Percentiles rank a stretch among this genome's conserved stretches.
Evolutionary conservation across 768 basidiomycete genomes (phyloP).

Genomic region (Tephrocybe sp.): DNA sequence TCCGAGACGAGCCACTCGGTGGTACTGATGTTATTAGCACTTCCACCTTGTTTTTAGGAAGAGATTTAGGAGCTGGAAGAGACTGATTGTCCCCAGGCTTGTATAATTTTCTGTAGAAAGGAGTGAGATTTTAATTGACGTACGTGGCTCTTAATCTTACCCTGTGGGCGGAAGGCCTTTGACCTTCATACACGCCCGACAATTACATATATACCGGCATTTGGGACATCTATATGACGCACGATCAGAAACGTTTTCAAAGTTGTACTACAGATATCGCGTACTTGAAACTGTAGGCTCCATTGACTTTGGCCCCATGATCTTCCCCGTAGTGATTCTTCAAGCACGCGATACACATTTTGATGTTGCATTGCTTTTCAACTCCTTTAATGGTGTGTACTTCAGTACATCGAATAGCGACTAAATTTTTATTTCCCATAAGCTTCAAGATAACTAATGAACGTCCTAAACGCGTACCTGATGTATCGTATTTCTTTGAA

Average conservation of each 20-base stretch:
- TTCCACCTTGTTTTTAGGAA: too few species aligned
- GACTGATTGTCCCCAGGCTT: not conserved
- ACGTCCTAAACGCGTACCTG: conserved; percentile 32
- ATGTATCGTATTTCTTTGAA: conserved; percentile 52
- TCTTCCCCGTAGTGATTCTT: conserved; percentile 65
- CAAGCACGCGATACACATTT: conserved; percentile 66
- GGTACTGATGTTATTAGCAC: conserved; percentile 6
- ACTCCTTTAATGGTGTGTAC: conserved; percentile 10
- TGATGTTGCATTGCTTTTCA: conserved; percentile 47
- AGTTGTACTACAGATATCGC: not conserved
- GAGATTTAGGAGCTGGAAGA: too few species aligned
- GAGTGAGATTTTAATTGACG: not conserved
- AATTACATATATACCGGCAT: conserved; percentile 68
- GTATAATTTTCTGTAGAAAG: not conserved
- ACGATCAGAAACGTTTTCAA: not conserved
- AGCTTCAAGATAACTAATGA: not conserved
- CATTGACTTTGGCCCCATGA: conserved; percentile 35
- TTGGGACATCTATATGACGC: conserved; percentile 56
- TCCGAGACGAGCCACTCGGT: not conserved
- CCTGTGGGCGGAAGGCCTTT: conserved; percentile 59
- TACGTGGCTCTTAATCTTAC: conserved; percentile 30
- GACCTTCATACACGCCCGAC: conserved; percentile 59
- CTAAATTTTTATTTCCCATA: conserved; percentile 3
- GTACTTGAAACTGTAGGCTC: conserved; percentile 52
- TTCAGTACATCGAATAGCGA: conserved; percentile 35